These are phyloP conservation scores for Agaricus blazei DNA, from an alignment of 768 basidiomycete species.

Conservation along the genomic window DNA sequence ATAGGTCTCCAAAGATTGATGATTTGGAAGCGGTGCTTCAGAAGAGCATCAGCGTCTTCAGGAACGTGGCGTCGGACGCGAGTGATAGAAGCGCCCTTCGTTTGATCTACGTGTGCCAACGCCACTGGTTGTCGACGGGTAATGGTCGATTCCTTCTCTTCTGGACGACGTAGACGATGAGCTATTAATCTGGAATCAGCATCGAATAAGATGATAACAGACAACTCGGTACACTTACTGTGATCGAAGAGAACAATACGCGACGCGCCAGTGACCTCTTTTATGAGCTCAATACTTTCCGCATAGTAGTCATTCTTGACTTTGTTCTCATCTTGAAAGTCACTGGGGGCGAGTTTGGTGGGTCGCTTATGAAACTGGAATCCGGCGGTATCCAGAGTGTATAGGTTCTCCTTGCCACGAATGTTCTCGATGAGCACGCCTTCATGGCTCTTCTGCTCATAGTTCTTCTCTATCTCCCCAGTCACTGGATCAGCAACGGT, in stretches of 20 bases:
- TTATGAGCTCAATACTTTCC: conserved; percentile 51
- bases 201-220: background rate
- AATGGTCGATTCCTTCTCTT: conserved; percentile 26
- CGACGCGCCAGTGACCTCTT: conserved; percentile 52
- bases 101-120: conserved; percentile 50
- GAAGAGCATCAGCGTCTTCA: conserved; percentile 35
- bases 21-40: conserved; percentile 49
- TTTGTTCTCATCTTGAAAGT: conserved; percentile 34
- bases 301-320: conserved; percentile 51
- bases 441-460: no score
- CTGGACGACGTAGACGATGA: conserved; percentile 41
- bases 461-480: no score
- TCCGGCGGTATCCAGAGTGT: conserved; percentile 43
- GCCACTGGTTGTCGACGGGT: conserved; percentile 41
- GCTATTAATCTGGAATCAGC: conserved; percentile 20
- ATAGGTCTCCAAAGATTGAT: conserved; percentile 63
- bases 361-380: conserved; percentile 37
- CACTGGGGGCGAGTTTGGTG: conserved; percentile 29
- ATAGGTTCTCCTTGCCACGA: conserved; percentile 41
- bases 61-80: conserved; percentile 51
- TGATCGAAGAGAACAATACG: conserved; percentile 59
- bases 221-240: conserved; percentile 32
- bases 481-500: no score
- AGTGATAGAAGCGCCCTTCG: conserved; percentile 32
- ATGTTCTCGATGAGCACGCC: conserved; percentile 44